Evolutionary conservation across 1,284 basidiomycete genomes (phyloP).

Genomic region (Testicularia cyperi): DNA sequence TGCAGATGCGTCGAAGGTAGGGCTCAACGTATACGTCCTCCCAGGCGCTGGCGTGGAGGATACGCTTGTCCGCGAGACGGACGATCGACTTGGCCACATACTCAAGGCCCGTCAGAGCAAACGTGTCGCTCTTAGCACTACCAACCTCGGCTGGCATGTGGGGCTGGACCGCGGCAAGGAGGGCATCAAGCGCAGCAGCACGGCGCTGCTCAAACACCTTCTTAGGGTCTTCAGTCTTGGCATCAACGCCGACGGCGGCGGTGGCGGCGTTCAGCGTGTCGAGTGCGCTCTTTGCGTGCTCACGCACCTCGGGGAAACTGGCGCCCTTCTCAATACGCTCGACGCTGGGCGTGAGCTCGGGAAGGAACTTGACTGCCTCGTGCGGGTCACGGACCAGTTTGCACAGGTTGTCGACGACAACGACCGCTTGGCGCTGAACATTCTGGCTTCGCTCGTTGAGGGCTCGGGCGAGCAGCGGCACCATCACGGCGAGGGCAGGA

Average conservation of each 20-base stretch:
- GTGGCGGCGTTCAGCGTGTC: constrained; percentile 51
- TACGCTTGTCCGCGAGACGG: constrained; percentile 57
- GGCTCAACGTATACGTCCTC: constrained; percentile 59
- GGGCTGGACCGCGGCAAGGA: constrained; percentile 42
- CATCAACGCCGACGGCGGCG: constrained; percentile 35
- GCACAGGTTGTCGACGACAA: constrained; percentile 95
- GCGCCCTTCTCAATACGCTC: constrained; percentile 86
- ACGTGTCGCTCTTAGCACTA: constrained; percentile 48
- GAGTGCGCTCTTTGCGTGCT: constrained; percentile 53
- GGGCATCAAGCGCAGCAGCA: constrained; percentile 40
- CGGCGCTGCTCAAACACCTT: constrained; percentile 43
- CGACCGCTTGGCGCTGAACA: constrained; percentile 69
- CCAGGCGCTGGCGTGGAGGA: constrained; percentile 55
- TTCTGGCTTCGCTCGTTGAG: constrained; percentile 90
- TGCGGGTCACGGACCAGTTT: constrained; percentile 92
- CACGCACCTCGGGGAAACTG: constrained; percentile 85
- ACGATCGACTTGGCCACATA: constrained; percentile 49
- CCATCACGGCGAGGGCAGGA: constrained; percentile 91
- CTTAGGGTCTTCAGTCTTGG: constrained; percentile 46
- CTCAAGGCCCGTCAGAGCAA: constrained; percentile 47
- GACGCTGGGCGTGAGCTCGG: constrained; percentile 84
- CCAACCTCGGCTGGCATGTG: constrained; percentile 41
- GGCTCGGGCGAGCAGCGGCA: constrained; percentile 86
- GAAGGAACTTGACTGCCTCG: constrained; percentile 85
- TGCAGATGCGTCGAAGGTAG: constrained; percentile 60